Evolutionary conservation across 2,329 filamentous ascomycete species (phyloP).

Genomic region (Parascedosporium putredinis): DNA sequence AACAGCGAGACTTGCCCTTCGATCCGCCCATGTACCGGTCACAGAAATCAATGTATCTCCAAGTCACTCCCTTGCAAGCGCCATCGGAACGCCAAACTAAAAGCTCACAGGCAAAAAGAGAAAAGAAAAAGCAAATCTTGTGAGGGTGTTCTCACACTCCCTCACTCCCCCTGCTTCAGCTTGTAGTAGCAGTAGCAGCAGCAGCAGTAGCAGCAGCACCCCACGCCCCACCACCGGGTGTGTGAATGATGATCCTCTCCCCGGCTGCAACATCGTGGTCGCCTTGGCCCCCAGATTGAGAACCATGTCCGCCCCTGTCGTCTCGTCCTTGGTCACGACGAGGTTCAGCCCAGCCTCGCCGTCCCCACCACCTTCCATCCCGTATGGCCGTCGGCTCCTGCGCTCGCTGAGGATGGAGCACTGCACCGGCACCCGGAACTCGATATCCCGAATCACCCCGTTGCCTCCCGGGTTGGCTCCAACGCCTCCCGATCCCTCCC

Average conservation of each 20-base stretch:
- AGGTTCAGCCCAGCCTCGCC: constrained; percentile 56
- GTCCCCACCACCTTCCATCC: constrained; percentile 60
- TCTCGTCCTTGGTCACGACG: constrained; percentile 12
- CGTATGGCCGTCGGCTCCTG: constrained; percentile 66
- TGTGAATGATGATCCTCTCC: constrained; percentile 50
- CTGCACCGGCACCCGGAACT: constrained; percentile 68
- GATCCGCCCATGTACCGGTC: not conserved
- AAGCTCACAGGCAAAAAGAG: no score
- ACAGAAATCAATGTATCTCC: not conserved
- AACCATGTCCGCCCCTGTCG: constrained; percentile 18
- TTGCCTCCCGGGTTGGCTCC: constrained; percentile 62
- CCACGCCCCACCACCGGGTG: constrained; percentile 54
- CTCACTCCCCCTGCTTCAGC: no score
- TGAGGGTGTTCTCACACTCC: no score
- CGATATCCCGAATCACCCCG: constrained; percentile 68
- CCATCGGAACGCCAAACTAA: no score
- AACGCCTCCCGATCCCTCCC: constrained; percentile 50
- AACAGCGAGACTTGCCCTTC: constrained; percentile 1
- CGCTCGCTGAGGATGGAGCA: constrained; percentile 71
- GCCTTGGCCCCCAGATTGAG: constrained; percentile 53
- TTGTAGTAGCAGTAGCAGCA: no score
- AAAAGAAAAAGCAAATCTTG: no score
- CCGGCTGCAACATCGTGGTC: constrained; percentile 47
- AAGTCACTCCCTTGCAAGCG: not conserved
- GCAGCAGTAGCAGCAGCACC: no score